A percentile compares a stretch with the other conserved stretches of the same genome.
phyloP scores from a whole-genome alignment of 495 filamentous ascomycete species.

The Thermothielavioides terrestris region DNA sequence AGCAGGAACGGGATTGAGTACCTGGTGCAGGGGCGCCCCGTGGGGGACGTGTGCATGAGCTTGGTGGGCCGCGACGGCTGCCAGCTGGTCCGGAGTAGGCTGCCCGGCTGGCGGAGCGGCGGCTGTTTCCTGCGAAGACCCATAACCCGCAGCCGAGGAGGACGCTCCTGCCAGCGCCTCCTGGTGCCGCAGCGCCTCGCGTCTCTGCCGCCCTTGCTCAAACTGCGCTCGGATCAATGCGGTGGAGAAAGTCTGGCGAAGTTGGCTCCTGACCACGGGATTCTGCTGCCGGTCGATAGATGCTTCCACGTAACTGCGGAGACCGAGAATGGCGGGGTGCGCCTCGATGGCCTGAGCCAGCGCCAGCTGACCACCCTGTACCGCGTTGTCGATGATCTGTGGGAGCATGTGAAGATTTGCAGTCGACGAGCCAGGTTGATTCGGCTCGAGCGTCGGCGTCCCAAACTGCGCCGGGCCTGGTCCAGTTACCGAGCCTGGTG shows the following conservation, averaged over 20 bases:
- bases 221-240: slow-evolving; percentile 37
- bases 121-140: background rate
- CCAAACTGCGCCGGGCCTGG: slow-evolving; percentile 1
- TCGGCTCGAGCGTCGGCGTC: slow-evolving; percentile 1
- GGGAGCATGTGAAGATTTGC: slow-evolving; percentile 18
- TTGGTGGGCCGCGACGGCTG: slow-evolving; percentile 15
- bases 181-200: slow-evolving; percentile 19
- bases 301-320: slow-evolving; percentile 31
- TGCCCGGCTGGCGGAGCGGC: background rate
- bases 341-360: slow-evolving; percentile 35
- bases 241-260: slow-evolving; percentile 34
- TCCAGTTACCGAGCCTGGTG: background rate
- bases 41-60: slow-evolving; percentile 16
- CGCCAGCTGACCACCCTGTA: slow-evolving; percentile 35
- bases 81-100: slow-evolving; percentile 7
- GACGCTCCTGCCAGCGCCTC: slow-evolving; percentile 3
- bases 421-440: background rate
- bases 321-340: slow-evolving; percentile 37
- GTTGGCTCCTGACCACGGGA: slow-evolving; percentile 30
- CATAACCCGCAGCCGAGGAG: background rate
- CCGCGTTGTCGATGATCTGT: slow-evolving; percentile 35
- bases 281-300: slow-evolving; percentile 37
- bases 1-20: slow-evolving; percentile 13
- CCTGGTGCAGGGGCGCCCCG: slow-evolving; percentile 19
- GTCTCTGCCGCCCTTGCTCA: slow-evolving; percentile 27